Base-by-base conservation (phyloP, 2,329 filamentous ascomycete genomes). In the Colletotrichum kahawae region DNA sequence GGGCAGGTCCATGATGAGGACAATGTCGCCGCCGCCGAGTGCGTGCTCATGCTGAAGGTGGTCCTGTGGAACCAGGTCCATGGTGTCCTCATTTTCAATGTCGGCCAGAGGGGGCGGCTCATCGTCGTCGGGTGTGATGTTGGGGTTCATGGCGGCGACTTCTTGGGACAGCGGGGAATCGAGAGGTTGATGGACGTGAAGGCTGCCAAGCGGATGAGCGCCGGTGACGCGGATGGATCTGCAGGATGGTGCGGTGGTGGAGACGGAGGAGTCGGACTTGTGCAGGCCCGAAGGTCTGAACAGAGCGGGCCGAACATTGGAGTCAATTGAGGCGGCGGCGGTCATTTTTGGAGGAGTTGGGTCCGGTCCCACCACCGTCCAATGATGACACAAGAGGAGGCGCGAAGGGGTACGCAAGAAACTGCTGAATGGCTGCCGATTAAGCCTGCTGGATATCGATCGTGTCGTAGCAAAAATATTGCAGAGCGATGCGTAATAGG, bases 1-100 rank as follows among this genome's bases (percentile, higher is more conserved):
- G 1, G 90, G 90, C 13, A 92, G 82, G 70, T 87, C 87, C 38
- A 90, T 82, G 33, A 92, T 80, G 13, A 92, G 81, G 70, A 92
- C 83, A 24, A 89, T 85, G 77, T 92, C 90, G 12, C 88, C 88
- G 2, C 84, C 83, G 5, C 82, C 80, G 70, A 84, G 78, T 21
- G 77, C 74, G 48, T 85, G 43, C 18, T 77, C 67, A 73, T 75
- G 76, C 77, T 67, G 63, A 24, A 54, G 36, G 24, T 51, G 59
- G 43, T 77, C 75, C 14, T 51, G 67, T 27, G 43, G 34, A 78
- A 81, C 51, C 21, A 70, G 71, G 7, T 59, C 62, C 16, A 36
- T 59, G 4, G 29, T 21, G 5, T 36, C 48, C 2, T 65, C 24
- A 31, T 76, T 7, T 24, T 73, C 34, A 79, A 77, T 48, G 56